Conservation (phyloP, 164 flowering plant genomes). For the Annona squamosa region DNA sequence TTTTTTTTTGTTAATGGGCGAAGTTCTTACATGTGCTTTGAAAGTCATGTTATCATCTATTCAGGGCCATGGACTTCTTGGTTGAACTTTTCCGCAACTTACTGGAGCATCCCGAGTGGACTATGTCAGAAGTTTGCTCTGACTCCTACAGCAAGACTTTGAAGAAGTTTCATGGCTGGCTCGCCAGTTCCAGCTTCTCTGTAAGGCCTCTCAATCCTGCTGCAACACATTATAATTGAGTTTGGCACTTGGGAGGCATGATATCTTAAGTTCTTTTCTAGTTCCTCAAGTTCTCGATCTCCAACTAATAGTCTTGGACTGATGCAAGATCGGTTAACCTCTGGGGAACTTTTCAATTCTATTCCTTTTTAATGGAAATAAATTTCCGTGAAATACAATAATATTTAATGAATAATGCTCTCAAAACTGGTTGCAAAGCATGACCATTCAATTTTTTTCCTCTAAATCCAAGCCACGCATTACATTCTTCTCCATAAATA, state of each 20-base stretch:
- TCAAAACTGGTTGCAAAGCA: too few relatives aligned
- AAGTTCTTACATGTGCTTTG: background rate
- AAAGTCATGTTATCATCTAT: constrained; percentile 1
- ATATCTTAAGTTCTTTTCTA: too few relatives aligned
- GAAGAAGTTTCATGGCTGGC: constrained; percentile 91
- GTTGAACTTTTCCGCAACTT: constrained; percentile 52
- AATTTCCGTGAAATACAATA: too few relatives aligned
- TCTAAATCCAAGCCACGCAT: too few relatives aligned
- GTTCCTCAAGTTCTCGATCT: too few relatives aligned
- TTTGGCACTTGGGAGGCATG: background rate
- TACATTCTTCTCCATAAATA: too few relatives aligned
- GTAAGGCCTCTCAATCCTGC: constrained; percentile 18
- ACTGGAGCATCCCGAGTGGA: constrained; percentile 50
- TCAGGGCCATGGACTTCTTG: constrained; percentile 72
- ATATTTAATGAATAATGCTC: too few relatives aligned
- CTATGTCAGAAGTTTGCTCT: constrained; percentile 67
- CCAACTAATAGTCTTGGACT: too few relatives aligned
- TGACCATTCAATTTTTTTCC: too few relatives aligned
- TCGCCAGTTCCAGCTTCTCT: constrained; percentile 41
- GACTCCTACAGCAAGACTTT: constrained; percentile 78
- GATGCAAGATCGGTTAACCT: too few relatives aligned
- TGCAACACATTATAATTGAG: background rate
- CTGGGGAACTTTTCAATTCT: too few relatives aligned
- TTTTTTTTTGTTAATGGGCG: background rate
- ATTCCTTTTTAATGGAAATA: too few relatives aligned